Base-by-base conservation (phyloP, 129 eudicot genomes). In the Artemisia argyi region DNA sequence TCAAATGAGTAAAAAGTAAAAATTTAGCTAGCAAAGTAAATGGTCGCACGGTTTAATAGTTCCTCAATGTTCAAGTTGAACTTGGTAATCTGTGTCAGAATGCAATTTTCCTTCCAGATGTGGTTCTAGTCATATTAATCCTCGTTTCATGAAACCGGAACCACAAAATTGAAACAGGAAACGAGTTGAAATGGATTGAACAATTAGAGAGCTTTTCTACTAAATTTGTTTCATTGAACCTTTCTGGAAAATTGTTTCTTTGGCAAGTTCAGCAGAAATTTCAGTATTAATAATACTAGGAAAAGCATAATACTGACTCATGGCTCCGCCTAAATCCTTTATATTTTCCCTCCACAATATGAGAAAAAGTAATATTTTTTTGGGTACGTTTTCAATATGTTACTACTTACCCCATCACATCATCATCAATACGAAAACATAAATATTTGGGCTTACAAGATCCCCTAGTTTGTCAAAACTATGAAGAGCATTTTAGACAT, bases 221-320 rank as follows among this genome's bases (percentile, higher is more conserved):
- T 53, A 8, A n/a, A 53, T 8, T n/a, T n/a, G 58, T n/a, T 53
- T 53, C 20, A 15, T n/a, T 53, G 20, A 53, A 53, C 10, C 18
- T 53, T 35, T n/a, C 17, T 14, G 19, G 18, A 53, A 18, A 11
- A 11, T 53, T 53, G 4, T 53, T n/a, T 49, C n/a, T 53, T 53
- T 3, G 20, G 59, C 2, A 2, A 53, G 10, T 16, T 53, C 59
- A 8, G 19, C 19, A 53, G 59, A 53, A 15, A 16, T 19, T 16
- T 11, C 20, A 65, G 46, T 32, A 62, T 62, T 62, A 62, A 8
- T 32, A 61, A 12, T 62, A 63, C 26, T 63, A 62, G 15, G 30
- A 2, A 26, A 63, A 8, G 18, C 16, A 35, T 62, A 30, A 30
- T 30, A 32, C 13, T 2, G 32, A 7, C 17, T 14, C 9, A 15